A percentile compares a stretch with the other conserved stretches of the same genome.
phyloP scores from a whole-genome alignment of 2,329 filamentous ascomycete genomes.

The Beauveria rudraprayagi region DNA sequence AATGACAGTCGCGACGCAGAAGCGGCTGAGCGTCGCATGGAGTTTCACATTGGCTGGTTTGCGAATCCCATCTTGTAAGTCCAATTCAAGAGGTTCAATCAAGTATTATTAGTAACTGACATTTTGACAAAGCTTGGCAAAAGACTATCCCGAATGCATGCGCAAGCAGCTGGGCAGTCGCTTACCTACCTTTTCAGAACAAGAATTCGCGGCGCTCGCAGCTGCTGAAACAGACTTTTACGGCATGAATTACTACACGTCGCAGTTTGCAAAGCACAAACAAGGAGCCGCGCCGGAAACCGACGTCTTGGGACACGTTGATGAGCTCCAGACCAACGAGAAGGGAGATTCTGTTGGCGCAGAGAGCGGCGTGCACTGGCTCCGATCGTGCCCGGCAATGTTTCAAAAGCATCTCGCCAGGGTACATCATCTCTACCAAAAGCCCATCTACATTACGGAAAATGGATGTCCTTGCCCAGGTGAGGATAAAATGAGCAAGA shows the following conservation, averaged over 20 bases:
- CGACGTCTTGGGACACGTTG: conserved; percentile 27
- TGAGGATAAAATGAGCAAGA: conserved; percentile 25
- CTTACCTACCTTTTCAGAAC: conserved; percentile 22
- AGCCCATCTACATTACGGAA: conserved; percentile 24
- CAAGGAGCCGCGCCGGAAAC: conserved; percentile 17
- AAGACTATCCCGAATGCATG: conserved; percentile 30
- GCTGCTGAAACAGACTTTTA: conserved; percentile 26
- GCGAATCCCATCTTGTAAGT: conserved; percentile 30
- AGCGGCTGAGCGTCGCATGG: conserved; percentile 27
- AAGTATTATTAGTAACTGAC: not conserved
- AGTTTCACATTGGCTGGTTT: conserved; percentile 33
- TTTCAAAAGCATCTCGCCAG: conserved; percentile 24
- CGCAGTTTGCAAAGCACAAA: conserved; percentile 25
- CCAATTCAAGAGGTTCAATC: not conserved
- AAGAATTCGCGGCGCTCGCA: conserved; percentile 20
- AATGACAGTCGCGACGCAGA: conserved; percentile 19
- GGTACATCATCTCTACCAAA: conserved; percentile 18
- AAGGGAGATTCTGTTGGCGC: conserved; percentile 22
- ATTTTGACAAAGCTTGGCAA: conserved; percentile 15
- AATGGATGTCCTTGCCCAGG: conserved; percentile 29
- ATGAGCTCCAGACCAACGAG: conserved; percentile 24
- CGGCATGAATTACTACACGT: conserved; percentile 35
- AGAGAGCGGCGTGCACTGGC: conserved; percentile 26
- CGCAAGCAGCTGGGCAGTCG: conserved; percentile 24
- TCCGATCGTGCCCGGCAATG: conserved; percentile 22